Conservation (phyloP, 345 rosid species). For the Rhodamnia rubescens region DNA sequence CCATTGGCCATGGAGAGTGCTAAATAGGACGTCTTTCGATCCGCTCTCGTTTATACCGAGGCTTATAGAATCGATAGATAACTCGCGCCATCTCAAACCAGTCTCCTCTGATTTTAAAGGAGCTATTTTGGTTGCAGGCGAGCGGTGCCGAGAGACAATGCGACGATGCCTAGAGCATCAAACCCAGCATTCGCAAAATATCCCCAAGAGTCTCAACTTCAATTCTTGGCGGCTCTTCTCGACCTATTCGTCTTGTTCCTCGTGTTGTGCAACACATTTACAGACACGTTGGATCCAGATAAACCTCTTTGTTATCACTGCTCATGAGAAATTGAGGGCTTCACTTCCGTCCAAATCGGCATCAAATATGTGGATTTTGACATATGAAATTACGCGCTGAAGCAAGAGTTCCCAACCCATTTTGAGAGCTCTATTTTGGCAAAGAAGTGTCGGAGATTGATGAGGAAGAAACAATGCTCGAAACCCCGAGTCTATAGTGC, state of each 20-base stretch:
- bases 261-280: neutral
- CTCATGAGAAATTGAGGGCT: neutral
- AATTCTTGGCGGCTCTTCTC: neutral
- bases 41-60: neutral
- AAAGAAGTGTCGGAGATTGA: no score
- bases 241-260: neutral
- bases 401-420: no score
- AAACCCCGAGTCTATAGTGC: accelerated
- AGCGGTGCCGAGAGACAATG: neutral
- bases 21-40: neutral
- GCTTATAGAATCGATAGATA: neutral
- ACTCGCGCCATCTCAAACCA: neutral
- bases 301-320: neutral
- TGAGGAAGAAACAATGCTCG: no score
- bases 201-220: neutral
- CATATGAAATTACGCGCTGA: neutral
- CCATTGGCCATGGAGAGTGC: neutral
- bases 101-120: neutral
- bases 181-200: neutral
- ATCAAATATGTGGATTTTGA: neutral
- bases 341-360: neutral
- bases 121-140: neutral
- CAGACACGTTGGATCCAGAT: no score
- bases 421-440: no score
- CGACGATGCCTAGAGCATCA: neutral